Evolutionary conservation across 2,329 filamentous ascomycete species (phyloP), one percentile per base, ranked within the genome.

Genomic region (Xylariaceae sp.): DNA sequence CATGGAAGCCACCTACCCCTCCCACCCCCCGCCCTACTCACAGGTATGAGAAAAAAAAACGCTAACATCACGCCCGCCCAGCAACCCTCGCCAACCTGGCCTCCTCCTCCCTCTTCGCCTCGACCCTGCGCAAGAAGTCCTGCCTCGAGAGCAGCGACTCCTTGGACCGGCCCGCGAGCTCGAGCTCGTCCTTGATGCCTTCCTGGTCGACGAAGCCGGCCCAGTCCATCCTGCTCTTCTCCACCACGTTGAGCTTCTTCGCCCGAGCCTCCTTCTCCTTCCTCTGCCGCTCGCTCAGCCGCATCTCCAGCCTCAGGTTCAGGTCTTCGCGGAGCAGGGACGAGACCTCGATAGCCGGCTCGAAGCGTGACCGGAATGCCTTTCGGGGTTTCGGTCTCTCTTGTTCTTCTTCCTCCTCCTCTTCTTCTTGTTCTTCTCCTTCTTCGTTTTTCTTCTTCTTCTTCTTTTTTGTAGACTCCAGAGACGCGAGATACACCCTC

Each of bases 161-260:
- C 63, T 83, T 84, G 24, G 74, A 76, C 62, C 74, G 76, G 41
- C 79, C 76, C 16, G 80, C 78, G 32, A 80, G 66, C 59, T 74
- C 73, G 41, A 85, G 65, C 59, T 85, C 81, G 60, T 84, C 78
- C 57, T 79, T 73, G 62, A 84, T 80, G 7, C 81, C 81, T 59
- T 83, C 80, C 58, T 81, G 76, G 61, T 85, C 81, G 41, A 85
- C 81, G 51, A 75, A 84, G 9, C 79, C 78, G 3, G 80, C 81
- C 81, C 81, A 85, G 60, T 85, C 81, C 74, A 85, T 80, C 36
- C 78, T 71, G 52, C 78, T 83, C 70, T 84, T 84, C 63, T 85
- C 79, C 12, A 84, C 77, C 12, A 79, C 81, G 56, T 81, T 85
- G 49, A 84, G 66, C 56, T 83, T 84, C 67, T 74, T 78, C 34